Evolutionary conservation across 2,329 filamentous ascomycete genomes (phyloP).

Genomic region (Talaromyces rugulosus): DNA sequence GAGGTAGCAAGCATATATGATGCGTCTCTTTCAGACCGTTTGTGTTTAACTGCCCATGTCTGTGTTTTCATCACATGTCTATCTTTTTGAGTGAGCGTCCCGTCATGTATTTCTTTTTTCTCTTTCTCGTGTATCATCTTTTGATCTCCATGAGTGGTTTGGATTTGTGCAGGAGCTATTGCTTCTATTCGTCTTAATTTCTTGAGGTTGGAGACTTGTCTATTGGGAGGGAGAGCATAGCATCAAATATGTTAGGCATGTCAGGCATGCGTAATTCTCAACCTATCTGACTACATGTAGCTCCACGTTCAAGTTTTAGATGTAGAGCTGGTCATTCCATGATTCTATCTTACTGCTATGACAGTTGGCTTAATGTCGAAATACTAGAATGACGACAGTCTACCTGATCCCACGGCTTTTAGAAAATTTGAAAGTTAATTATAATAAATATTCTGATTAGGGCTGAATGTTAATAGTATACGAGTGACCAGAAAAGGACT

Average conservation of each 20-base stretch:
- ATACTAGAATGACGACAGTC: too few species aligned
- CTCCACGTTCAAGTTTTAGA: too few species aligned
- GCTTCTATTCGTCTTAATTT: not conserved
- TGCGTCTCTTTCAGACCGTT: not conserved
- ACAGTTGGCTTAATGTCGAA: too few species aligned
- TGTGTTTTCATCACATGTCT: conserved; percentile 10
- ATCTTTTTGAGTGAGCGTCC: conserved; percentile 5
- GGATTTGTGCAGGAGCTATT: conserved; percentile 3
- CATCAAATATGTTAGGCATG: not conserved
- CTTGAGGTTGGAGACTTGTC: not conserved
- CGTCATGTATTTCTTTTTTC: not conserved
- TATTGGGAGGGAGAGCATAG: not conserved
- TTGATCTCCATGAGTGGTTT: conserved; percentile 1
- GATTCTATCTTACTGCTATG: too few species aligned
- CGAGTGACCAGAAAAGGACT: too few species aligned
- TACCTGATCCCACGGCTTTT: too few species aligned
- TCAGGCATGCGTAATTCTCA: not conserved
- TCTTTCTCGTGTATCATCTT: conserved; percentile 15
- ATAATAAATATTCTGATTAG: too few species aligned
- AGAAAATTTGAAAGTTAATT: too few species aligned
- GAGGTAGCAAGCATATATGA: conserved; percentile 4
- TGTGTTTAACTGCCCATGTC: conserved; percentile 10
- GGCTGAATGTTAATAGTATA: too few species aligned
- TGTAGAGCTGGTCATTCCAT: too few species aligned
- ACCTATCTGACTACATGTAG: too few species aligned